phyloP scores from a whole-genome alignment of 148 eudicot genomes.

The Chenopodium formosanum region DNA sequence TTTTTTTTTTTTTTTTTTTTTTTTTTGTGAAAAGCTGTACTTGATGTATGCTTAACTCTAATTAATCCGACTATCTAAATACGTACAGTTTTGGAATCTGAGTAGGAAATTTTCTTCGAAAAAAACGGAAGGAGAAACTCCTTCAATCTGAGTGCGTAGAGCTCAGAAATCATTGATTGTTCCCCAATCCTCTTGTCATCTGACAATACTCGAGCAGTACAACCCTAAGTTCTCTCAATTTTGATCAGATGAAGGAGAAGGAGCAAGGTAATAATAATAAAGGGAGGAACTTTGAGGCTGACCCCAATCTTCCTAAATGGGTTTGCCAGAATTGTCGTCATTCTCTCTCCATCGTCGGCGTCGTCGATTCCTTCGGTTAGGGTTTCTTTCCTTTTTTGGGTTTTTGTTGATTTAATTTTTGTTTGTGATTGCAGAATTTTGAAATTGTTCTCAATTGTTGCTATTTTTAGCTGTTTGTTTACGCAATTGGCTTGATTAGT shows the following conservation, averaged over 20 bases:
- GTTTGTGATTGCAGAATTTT: neutral
- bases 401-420: neutral
- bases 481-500: slow-evolving; percentile 6
- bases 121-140: neutral
- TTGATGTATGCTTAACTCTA: too few species aligned
- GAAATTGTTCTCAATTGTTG: neutral
- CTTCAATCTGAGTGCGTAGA: neutral
- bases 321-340: slow-evolving; percentile 90
- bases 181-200: neutral
- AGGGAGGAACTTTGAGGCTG: slow-evolving; percentile 55
- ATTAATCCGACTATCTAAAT: too few species aligned
- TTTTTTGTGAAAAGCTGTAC: too few species aligned
- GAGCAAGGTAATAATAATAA: slow-evolving; percentile 3
- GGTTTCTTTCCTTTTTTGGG: slow-evolving; percentile 6
- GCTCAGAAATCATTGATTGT: neutral
- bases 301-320: slow-evolving; percentile 79
- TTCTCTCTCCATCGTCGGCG: slow-evolving; percentile 72
- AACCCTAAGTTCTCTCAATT: neutral
- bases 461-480: neutral
- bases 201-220: neutral
- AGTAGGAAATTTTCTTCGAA: neutral
- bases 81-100: neutral
- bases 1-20: too few species aligned
- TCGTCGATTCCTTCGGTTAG: slow-evolving; percentile 81
- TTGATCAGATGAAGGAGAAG: neutral